Percentiles rank a stretch among this genome's conserved stretches.
These are phyloP conservation scores for Aspergillus steynii DNA, from an alignment of 495 filamentous ascomycete species.

Conservation along the genomic window DNA sequence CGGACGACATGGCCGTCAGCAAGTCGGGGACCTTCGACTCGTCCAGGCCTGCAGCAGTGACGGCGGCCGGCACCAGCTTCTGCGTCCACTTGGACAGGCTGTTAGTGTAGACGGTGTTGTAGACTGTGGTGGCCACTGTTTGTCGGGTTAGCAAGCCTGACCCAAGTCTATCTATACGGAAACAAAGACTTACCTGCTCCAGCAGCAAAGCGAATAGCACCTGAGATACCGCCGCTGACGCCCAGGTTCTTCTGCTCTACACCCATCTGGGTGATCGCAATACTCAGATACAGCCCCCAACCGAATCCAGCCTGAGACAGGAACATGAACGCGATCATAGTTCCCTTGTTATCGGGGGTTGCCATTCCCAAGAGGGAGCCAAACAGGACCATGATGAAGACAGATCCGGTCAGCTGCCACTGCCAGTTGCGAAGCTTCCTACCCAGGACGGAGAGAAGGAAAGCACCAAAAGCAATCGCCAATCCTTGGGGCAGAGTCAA, in stretches of 20 bases:
- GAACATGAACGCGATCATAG: conserved; percentile 29
- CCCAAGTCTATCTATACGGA: not conserved
- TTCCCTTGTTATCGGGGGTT: conserved; percentile 25
- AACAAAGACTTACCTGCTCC: conserved; percentile 23
- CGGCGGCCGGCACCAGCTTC: conserved; percentile 20
- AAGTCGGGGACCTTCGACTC: conserved; percentile 22
- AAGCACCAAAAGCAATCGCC: conserved; percentile 25
- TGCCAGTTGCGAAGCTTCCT: conserved; percentile 27
- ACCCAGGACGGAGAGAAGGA: conserved; percentile 24
- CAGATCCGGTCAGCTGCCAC: conserved; percentile 27
- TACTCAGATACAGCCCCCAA: conserved; percentile 27
- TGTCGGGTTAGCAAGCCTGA: not conserved
- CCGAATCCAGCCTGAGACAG: conserved; percentile 29
- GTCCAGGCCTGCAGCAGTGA: conserved; percentile 20
- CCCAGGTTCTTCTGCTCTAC: conserved; percentile 30
- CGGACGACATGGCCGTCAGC: conserved; percentile 14
- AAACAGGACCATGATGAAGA: conserved; percentile 30
- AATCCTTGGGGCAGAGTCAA: conserved; percentile 26
- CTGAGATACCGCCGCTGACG: conserved; percentile 28
- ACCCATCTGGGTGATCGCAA: conserved; percentile 29
- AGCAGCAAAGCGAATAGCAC: conserved; percentile 26
- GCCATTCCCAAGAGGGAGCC: conserved; percentile 25
- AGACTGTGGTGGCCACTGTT: conserved; percentile 26
- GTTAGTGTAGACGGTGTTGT: conserved; percentile 24
- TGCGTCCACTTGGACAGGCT: conserved; percentile 20